phyloP scores from a whole-genome alignment of 768 basidiomycete species.

The Zangia roseola region DNA sequence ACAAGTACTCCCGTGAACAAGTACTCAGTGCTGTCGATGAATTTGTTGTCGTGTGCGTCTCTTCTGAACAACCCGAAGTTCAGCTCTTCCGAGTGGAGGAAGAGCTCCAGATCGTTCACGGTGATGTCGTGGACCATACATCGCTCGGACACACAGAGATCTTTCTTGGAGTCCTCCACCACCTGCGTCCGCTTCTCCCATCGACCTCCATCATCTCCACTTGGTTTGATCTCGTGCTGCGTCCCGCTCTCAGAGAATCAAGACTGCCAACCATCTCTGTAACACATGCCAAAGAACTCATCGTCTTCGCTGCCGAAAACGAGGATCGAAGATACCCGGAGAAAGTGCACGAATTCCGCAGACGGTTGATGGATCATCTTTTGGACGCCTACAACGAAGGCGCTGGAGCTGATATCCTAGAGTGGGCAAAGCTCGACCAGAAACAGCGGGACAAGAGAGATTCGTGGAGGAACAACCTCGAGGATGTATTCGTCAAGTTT shows the following conservation, averaged over 20 bases:
- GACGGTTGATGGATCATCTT: conserved; percentile 68
- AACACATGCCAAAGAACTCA: conserved; percentile 69
- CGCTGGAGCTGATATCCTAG: conserved; percentile 69
- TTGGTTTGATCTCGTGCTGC: conserved; percentile 81
- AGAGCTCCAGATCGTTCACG: conserved; percentile 62
- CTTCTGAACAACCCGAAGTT: conserved; percentile 44
- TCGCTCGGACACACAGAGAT: conserved; percentile 60
- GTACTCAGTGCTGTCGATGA: conserved; percentile 52
- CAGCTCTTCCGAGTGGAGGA: conserved; percentile 57
- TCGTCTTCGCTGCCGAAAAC: conserved; percentile 57
- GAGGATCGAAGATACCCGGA: conserved; percentile 44
- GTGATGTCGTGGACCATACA: conserved; percentile 63
- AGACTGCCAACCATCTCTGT: conserved; percentile 57
- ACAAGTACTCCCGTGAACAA: conserved; percentile 49
- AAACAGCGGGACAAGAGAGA: conserved; percentile 57
- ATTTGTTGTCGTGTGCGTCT: conserved; percentile 51
- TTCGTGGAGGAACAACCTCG: conserved; percentile 77
- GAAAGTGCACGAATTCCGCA: conserved; percentile 63
- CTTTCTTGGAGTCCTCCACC: conserved; percentile 64
- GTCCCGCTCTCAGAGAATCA: conserved; percentile 76
- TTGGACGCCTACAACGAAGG: conserved; percentile 75
- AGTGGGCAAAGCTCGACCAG: conserved; percentile 67
- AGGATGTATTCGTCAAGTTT: conserved; percentile 68
- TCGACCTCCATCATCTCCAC: conserved; percentile 65
- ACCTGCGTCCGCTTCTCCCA: conserved; percentile 59